These are phyloP conservation scores for Beauveria brongniartii DNA, from an alignment of 2,329 filamentous ascomycete genomes.

Conservation along the genomic window DNA sequence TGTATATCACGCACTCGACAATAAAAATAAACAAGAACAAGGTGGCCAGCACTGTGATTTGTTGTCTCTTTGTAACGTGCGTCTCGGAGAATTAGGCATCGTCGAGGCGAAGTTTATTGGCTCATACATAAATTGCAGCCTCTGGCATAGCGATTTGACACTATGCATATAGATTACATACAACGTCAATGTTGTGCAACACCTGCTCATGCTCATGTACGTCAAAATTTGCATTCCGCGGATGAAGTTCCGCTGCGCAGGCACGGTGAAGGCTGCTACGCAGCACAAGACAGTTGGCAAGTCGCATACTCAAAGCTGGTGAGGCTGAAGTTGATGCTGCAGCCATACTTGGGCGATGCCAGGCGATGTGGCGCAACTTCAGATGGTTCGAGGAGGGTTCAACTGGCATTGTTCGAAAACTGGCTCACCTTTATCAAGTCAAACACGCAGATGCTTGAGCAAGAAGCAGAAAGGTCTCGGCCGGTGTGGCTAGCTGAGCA, in stretches of 20 bases:
- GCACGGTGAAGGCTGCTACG: neutral
- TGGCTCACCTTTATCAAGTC: neutral
- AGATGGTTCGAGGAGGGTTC: neutral
- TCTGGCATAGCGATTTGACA: neutral
- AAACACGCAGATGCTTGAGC: neutral
- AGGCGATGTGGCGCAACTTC: neutral
- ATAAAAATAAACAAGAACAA: neutral
- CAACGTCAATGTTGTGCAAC: neutral
- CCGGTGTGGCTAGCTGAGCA: neutral
- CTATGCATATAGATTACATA: neutral
- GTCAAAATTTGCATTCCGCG: neutral
- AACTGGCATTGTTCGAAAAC: neutral
- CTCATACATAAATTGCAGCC: neutral
- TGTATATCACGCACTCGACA: slow-evolving; percentile 7
- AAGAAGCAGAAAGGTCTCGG: neutral
- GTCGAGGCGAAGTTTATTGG: neutral
- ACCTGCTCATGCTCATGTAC: neutral
- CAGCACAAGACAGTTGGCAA: neutral
- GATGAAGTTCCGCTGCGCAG: neutral
- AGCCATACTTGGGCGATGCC: neutral
- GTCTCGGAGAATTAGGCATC: neutral
- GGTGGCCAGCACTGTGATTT: neutral
- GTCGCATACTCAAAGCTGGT: neutral
- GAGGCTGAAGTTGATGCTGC: neutral
- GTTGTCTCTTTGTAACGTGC: neutral